phyloP scores from a whole-genome alignment of 164 flowering plant genomes.

The Sextonia rubra region DNA sequence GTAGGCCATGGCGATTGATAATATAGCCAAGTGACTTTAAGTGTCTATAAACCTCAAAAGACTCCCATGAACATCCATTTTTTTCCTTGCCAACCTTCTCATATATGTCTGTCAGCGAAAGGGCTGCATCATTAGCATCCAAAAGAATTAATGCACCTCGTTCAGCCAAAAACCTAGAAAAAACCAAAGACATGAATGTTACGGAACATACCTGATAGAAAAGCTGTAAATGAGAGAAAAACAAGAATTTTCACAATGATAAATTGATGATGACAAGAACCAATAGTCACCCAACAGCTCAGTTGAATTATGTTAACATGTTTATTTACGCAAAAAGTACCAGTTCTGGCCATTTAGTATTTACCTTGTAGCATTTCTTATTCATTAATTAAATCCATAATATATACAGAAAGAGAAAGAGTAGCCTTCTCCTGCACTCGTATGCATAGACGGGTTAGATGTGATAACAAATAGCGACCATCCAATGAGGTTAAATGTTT shows the following conservation, averaged over 20 bases:
- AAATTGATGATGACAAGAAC: neutral
- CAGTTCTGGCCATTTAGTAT: too few species aligned
- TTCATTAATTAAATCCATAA: too few species aligned
- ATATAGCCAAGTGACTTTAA: conserved; percentile 80
- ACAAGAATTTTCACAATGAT: neutral
- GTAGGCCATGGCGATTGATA: conserved; percentile 54
- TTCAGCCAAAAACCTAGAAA: conserved; percentile 37
- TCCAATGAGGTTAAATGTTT: too few species aligned
- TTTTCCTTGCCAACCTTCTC: conserved; percentile 37
- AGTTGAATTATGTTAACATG: too few species aligned
- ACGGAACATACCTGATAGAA: neutral
- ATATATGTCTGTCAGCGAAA: conserved; percentile 44
- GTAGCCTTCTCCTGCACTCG: too few species aligned
- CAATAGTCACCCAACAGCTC: neutral
- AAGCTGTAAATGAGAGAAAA: neutral
- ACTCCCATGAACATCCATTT: conserved; percentile 63
- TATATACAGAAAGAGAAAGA: too few species aligned
- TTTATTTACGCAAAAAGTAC: too few species aligned
- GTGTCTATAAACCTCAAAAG: conserved; percentile 61
- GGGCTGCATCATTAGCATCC: conserved; percentile 25
- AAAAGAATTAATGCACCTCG: conserved; percentile 59
- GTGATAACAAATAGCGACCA: too few species aligned
- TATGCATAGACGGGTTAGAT: too few species aligned
- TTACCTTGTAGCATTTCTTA: too few species aligned
- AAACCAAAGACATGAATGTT: too few species aligned